Evolutionary conservation across 1,284 basidiomycete genomes (phyloP).

Genomic region (Ustilago hordei): DNA sequence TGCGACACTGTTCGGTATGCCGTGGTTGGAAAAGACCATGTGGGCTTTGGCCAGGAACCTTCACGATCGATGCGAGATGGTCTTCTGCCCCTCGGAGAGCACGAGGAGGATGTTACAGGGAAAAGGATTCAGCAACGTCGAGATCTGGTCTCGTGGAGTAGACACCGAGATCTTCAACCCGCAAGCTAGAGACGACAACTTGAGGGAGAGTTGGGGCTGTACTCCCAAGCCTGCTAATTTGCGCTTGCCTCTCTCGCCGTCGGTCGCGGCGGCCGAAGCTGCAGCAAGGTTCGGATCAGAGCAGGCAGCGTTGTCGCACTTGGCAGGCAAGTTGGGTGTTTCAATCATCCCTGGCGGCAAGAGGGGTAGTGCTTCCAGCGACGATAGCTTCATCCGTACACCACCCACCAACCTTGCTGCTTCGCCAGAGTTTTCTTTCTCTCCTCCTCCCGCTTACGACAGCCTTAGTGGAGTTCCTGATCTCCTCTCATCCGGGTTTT

Average conservation of each 20-base stretch:
- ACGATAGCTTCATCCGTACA: constrained; percentile 69
- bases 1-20: constrained; percentile 73
- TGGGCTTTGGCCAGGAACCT: constrained; percentile 67
- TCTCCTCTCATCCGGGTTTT: constrained; percentile 43
- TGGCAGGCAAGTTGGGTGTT: constrained; percentile 55
- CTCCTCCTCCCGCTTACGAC: constrained; percentile 66
- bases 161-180: constrained; percentile 66
- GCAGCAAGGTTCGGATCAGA: constrained; percentile 35
- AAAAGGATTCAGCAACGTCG: constrained; percentile 72
- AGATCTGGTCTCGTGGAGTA: constrained; percentile 73
- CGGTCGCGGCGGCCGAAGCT: constrained; percentile 43
- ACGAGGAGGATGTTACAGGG: constrained; percentile 72
- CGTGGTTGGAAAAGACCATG: constrained; percentile 72
- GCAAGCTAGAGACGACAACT: constrained; percentile 69
- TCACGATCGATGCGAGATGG: constrained; percentile 70
- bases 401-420: constrained; percentile 65
- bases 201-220: constrained; percentile 72
- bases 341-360: constrained; percentile 14
- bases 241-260: constrained; percentile 64
- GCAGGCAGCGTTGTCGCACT: constrained; percentile 37
- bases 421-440: constrained; percentile 62
- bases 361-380: constrained; percentile 6
- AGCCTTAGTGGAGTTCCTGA: constrained; percentile 59
- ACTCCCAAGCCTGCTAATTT: constrained; percentile 56
- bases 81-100: constrained; percentile 74